Evolutionary conservation across 2,329 filamentous ascomycete species (phyloP).

Genomic region (Metarhizium rileyi): DNA sequence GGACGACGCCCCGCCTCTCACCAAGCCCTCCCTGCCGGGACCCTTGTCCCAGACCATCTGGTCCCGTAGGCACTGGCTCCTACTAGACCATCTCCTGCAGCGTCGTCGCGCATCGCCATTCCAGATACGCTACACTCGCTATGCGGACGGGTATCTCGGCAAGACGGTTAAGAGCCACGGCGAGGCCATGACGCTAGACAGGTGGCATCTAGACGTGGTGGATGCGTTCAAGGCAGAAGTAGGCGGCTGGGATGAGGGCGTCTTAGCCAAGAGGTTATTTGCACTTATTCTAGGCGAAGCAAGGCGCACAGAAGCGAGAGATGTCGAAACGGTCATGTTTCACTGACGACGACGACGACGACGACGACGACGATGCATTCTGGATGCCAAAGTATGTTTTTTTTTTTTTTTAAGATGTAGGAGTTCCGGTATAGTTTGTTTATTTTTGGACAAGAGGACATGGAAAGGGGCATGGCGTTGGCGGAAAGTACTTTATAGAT

Average conservation of each 20-base stretch:
- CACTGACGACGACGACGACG: conserved; percentile 14
- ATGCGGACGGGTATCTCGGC: conserved; percentile 31
- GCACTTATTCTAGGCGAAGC: conserved; percentile 41
- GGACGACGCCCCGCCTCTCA: conserved; percentile 17
- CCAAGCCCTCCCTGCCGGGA: conserved; percentile 1
- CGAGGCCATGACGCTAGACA: conserved; percentile 36
- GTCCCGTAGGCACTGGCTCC: conserved; percentile 43
- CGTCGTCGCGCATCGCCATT: conserved; percentile 33
- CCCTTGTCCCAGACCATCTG: conserved; percentile 34
- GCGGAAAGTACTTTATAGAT: conserved; percentile 4
- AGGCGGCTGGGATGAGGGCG: conserved; percentile 39
- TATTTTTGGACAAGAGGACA: background rate
- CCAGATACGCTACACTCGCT: conserved; percentile 16
- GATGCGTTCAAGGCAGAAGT: conserved; percentile 41
- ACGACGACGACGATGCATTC: conserved; percentile 1
- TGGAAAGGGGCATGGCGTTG: background rate
- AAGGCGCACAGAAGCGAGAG: conserved; percentile 14
- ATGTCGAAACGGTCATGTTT: conserved; percentile 19
- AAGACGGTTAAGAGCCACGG: conserved; percentile 38
- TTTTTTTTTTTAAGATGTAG: conserved; percentile 4
- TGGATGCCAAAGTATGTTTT: conserved; percentile 6
- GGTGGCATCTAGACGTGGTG: conserved; percentile 49
- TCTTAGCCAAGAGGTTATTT: conserved; percentile 43
- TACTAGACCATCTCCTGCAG: conserved; percentile 41
- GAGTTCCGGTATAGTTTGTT: background rate